These are phyloP conservation scores for Neurospora sp. DNA, from an alignment of 495 filamentous ascomycete species.

Conservation along the genomic window DNA sequence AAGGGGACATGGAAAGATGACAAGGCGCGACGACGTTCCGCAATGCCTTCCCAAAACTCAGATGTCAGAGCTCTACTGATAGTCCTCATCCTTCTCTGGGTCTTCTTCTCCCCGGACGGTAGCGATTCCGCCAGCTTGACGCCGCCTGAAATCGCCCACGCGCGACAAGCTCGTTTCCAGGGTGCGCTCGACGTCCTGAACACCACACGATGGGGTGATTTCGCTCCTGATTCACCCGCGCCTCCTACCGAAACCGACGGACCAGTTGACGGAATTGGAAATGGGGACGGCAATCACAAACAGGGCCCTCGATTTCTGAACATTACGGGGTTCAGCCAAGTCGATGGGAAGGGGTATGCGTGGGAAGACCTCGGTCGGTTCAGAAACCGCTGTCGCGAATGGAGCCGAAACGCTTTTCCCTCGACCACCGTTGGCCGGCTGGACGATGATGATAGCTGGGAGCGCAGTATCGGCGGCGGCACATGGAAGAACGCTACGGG, in stretches of 20 bases:
- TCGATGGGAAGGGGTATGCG: conserved; percentile 50
- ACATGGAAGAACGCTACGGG: conserved; percentile 79
- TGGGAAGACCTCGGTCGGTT: conserved; percentile 55
- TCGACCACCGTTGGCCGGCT: conserved; percentile 9
- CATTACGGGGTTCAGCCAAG: conserved; percentile 60
- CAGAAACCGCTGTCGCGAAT: conserved; percentile 31
- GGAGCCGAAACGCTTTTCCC: conserved; percentile 31
- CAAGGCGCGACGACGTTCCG: background rate
- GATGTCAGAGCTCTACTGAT: conserved; percentile 27
- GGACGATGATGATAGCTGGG: conserved; percentile 17
- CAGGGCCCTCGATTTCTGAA: conserved; percentile 54
- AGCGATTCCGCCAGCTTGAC: conserved; percentile 17
- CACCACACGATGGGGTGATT: conserved; percentile 63
- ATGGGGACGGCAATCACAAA: conserved; percentile 14
- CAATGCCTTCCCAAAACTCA: conserved; percentile 29
- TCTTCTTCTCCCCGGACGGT: conserved; percentile 28
- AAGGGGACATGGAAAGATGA: background rate
- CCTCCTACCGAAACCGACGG: background rate
- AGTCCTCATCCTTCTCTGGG: conserved; percentile 33
- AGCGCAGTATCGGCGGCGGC: conserved; percentile 16
- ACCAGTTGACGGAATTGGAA: background rate
- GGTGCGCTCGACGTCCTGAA: conserved; percentile 57
- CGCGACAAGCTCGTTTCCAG: background rate
- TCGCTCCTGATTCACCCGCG: conserved; percentile 34
- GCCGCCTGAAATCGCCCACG: conserved; percentile 19